Evolutionary conservation across 1,139 yeast species (phyloP).

Genomic region (Geotrichum macrosporum): DNA sequence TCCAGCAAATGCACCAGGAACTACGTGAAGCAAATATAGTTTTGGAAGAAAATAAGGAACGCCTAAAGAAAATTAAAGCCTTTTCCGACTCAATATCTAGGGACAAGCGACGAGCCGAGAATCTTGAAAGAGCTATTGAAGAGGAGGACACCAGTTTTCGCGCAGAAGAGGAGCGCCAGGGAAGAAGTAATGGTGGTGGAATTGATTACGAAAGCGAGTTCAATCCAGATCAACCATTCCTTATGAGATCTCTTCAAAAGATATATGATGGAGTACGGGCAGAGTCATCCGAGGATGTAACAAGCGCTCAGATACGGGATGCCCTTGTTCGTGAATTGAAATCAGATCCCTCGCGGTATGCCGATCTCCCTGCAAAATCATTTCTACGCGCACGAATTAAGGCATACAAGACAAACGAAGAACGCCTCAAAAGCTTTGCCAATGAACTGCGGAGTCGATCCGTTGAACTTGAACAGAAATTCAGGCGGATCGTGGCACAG

Average conservation of each 20-base stretch:
- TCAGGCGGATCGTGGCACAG: slow-evolving; percentile 80
- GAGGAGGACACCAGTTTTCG: slow-evolving; percentile 54
- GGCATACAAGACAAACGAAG: slow-evolving; percentile 70
- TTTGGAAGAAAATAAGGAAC: slow-evolving; percentile 45
- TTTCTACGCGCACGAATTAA: slow-evolving; percentile 70
- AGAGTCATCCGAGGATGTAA: slow-evolving; percentile 1
- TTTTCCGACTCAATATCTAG: slow-evolving; percentile 44
- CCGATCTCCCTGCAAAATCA: slow-evolving; percentile 52
- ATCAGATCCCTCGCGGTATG: slow-evolving; percentile 2
- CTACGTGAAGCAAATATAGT: slow-evolving; percentile 47
- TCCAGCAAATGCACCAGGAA: slow-evolving; percentile 46
- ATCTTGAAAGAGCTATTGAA: slow-evolving; percentile 53
- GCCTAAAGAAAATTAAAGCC: slow-evolving; percentile 43
- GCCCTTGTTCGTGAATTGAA: slow-evolving; percentile 8
- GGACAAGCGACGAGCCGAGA: slow-evolving; percentile 49
- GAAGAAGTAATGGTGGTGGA: slow-evolving; percentile 19
- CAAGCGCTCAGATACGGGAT: slow-evolving; percentile 4
- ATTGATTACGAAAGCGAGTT: slow-evolving; percentile 50
- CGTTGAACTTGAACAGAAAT: slow-evolving; percentile 70
- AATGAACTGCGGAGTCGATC: slow-evolving; percentile 49
- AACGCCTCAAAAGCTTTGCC: slow-evolving; percentile 48
- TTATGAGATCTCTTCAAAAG: slow-evolving; percentile 8
- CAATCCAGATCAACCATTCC: slow-evolving; percentile 85
- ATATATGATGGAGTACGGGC: slow-evolving; percentile 2
- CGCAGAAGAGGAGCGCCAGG: slow-evolving; percentile 34